Conservation (phyloP, 352 stramenopile genomes). For the Phytopythium boreale region DNA sequence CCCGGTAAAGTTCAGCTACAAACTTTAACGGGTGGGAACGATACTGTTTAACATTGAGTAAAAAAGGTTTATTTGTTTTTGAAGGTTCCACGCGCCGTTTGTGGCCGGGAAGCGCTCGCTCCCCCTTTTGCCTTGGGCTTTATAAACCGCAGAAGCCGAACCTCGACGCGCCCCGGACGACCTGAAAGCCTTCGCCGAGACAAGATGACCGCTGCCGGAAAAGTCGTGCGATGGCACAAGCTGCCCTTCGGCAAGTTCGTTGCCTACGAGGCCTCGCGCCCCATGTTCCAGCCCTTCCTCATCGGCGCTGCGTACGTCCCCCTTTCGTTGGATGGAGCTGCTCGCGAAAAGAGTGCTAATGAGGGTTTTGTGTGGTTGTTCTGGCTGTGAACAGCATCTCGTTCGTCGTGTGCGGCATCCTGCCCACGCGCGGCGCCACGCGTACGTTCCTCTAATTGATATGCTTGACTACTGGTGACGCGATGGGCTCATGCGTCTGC, state of each 20-base stretch:
- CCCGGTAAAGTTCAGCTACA: neutral
- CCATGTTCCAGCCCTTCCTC: constrained; percentile 85
- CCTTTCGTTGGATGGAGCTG: too few relatives aligned
- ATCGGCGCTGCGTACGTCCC: constrained; percentile 61
- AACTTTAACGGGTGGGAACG: neutral
- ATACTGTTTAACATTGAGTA: neutral
- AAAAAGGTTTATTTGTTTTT: neutral
- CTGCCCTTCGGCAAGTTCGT: constrained; percentile 77
- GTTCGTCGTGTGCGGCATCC: constrained; percentile 80
- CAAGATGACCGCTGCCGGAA: constrained; percentile 53
- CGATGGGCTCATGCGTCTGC: neutral
- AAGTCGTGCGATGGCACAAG: constrained; percentile 84
- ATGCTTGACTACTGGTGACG: too few relatives aligned
- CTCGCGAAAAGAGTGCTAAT: neutral
- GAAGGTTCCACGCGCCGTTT: neutral
- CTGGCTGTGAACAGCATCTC: constrained; percentile 32
- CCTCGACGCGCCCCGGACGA: neutral
- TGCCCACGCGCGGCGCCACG: constrained; percentile 70
- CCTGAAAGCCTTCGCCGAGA: neutral
- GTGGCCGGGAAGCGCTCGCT: neutral
- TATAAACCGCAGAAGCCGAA: constrained; percentile 4
- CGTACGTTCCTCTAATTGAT: constrained; percentile 26
- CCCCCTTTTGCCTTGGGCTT: neutral
- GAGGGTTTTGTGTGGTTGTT: neutral
- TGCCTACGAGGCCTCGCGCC: constrained; percentile 67